Evolutionary conservation across 129 eudicot species (phyloP), one percentile per base, ranked within the genome.

Genomic region (Arctium lappa): DNA sequence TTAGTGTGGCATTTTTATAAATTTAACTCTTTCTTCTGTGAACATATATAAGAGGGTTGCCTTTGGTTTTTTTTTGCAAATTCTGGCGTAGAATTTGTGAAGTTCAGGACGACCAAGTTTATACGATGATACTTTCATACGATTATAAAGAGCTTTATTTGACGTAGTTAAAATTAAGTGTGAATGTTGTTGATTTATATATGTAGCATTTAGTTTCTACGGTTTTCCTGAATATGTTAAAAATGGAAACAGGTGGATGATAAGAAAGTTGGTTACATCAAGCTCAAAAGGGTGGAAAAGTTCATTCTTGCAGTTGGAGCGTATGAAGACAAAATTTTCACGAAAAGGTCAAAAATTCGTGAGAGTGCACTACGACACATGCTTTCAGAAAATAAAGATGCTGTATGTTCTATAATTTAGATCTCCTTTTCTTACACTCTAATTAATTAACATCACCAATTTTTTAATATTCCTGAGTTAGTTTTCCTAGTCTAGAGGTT

Each of bases 241-340:
- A 50, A 73, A 60, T 40, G 60, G 38, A 73, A 79, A 48, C 86
- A 91, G 97, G 85, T 81, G 0, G 42, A 80, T 1, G 93, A 88
- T 6, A 82, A 69, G 9, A 83, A 93, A 39, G 85, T 78, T 3
- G 75, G 81, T 5, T 93, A 74, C 71, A 81, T 91, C 0, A 88
- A 93, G 40, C 63, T 85, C 9, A 84, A 85, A 75, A 78, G 93
- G 80, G 93, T 93, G 8, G 97, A 93, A 80, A 91, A 84, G 82
- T 89, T 93, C 71, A 83, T 91, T 12, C 93, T 93, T 70, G 18
- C 79, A 0, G 89, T 89, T 0, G 95, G 97, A 0, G 50, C 42
- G 0, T 93, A 66, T 68, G 95, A 93, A 84, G 95, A 93, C 4
- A 73, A 79, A 13, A 91, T 93, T 12, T 91, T 93, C 87, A 69